phyloP scores from a whole-genome alignment of 140 eudicot species.

The Ambrosia hybrid region DNA sequence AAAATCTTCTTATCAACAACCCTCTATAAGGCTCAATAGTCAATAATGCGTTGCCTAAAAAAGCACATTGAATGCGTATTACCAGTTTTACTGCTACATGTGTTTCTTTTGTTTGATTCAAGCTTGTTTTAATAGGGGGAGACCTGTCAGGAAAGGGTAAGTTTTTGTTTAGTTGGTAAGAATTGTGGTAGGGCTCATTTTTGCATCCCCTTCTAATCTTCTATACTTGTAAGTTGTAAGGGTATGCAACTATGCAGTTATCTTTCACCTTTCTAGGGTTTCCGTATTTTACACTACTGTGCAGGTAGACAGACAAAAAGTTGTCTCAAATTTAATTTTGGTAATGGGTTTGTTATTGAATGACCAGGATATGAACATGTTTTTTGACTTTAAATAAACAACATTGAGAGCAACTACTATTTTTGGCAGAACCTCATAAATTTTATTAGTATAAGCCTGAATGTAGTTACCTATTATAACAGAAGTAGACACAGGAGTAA shows the following conservation, averaged over 20 bases:
- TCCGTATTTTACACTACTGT: background rate
- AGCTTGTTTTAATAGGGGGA: no score
- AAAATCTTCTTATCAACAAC: conserved; percentile 15
- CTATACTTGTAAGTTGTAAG: background rate
- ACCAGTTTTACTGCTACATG: no score
- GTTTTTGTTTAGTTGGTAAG: conserved; percentile 12
- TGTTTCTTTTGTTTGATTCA: no score
- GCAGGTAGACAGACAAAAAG: conserved; percentile 14
- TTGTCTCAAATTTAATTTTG: background rate
- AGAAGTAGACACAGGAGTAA: background rate
- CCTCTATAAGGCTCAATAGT: background rate
- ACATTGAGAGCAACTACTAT: background rate
- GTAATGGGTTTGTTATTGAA: background rate
- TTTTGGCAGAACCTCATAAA: background rate
- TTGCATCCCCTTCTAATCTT: background rate
- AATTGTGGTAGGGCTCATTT: background rate
- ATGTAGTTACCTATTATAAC: background rate
- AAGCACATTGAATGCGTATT: no score
- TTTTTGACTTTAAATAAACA: background rate
- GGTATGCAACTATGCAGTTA: background rate
- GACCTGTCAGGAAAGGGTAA: background rate
- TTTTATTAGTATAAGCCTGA: conserved; percentile 4
- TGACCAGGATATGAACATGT: conserved; percentile 6
- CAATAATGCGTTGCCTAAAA: no score
- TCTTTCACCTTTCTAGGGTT: conserved; percentile 6